These are phyloP conservation scores for Eucalyptus regnans DNA, from an alignment of 345 rosid species.

Conservation along the genomic window DNA sequence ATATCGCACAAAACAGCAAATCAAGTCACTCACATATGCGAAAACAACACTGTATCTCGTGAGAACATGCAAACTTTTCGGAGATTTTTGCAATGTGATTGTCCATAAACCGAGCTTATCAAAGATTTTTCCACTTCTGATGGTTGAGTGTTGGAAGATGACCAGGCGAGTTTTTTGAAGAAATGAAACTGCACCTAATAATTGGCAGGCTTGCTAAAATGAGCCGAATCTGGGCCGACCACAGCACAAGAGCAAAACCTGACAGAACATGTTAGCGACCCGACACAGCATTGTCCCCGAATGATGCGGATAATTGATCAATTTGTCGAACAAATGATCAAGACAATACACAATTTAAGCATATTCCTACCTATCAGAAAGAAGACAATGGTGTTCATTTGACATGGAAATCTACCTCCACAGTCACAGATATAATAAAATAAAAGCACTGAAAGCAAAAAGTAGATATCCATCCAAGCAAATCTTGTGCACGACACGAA, in stretches of 20 bases:
- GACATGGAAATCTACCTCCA: background rate
- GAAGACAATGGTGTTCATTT: background rate
- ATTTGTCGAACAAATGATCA: background rate
- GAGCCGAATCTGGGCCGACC: background rate
- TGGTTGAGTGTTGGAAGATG: background rate
- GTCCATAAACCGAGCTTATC: background rate
- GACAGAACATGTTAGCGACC: too few species aligned
- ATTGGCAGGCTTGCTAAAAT: background rate
- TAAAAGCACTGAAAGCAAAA: background rate
- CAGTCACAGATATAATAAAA: background rate
- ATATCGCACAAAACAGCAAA: too few species aligned
- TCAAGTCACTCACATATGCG: too few species aligned
- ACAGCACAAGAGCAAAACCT: background rate
- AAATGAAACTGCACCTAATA: background rate
- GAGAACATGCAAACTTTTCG: background rate
- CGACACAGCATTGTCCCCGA: too few species aligned
- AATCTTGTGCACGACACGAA: background rate
- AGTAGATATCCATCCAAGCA: background rate
- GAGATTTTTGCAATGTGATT: background rate
- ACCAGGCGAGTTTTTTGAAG: background rate
- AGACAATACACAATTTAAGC: background rate
- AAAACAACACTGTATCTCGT: too few species aligned
- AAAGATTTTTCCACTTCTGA: background rate
- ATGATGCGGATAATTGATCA: background rate
- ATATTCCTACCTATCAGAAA: background rate